These are phyloP conservation scores for Penstemon eatonii DNA, from an alignment of 257 asterid species.

Conservation along the genomic window DNA sequence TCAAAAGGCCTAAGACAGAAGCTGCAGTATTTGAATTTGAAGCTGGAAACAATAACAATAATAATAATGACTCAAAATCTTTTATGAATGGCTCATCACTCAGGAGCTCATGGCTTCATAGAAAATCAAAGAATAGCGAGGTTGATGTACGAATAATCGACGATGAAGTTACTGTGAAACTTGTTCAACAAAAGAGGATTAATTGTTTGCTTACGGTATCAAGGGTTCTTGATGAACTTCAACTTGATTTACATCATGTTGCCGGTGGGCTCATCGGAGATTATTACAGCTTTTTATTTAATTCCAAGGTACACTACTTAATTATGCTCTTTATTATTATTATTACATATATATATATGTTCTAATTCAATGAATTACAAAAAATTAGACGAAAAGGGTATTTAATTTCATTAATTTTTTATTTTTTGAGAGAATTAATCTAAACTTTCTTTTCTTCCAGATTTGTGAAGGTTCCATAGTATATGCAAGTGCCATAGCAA, in stretches of 20 bases:
- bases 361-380: too few species aligned
- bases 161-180: slow-evolving; percentile 81
- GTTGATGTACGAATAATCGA: slow-evolving; percentile 81
- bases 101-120: slow-evolving; percentile 88
- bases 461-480: slow-evolving; percentile 61
- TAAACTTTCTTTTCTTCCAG: slow-evolving; percentile 29
- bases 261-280: slow-evolving; percentile 94
- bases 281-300: slow-evolving; percentile 73
- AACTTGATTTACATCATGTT: slow-evolving; percentile 85
- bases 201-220: slow-evolving; percentile 73
- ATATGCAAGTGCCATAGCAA: slow-evolving; percentile 64
- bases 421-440: too few species aligned
- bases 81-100: slow-evolving; percentile 44
- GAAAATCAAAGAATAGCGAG: slow-evolving; percentile 75
- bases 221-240: slow-evolving; percentile 78
- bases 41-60: slow-evolving; percentile 12
- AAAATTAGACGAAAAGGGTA: too few species aligned
- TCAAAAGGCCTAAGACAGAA: slow-evolving; percentile 60
- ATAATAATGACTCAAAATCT: slow-evolving; percentile 27
- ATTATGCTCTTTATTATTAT: background rate
- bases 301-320: slow-evolving; percentile 60
- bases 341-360: too few species aligned
- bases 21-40: slow-evolving; percentile 27
- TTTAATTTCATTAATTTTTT: too few species aligned
- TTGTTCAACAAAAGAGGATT: slow-evolving; percentile 86